Percentiles rank a stretch among this genome's conserved stretches.
These are phyloP conservation scores for Mycena chlorophos DNA, from an alignment of 768 basidiomycete genomes.

Conservation along the genomic window DNA sequence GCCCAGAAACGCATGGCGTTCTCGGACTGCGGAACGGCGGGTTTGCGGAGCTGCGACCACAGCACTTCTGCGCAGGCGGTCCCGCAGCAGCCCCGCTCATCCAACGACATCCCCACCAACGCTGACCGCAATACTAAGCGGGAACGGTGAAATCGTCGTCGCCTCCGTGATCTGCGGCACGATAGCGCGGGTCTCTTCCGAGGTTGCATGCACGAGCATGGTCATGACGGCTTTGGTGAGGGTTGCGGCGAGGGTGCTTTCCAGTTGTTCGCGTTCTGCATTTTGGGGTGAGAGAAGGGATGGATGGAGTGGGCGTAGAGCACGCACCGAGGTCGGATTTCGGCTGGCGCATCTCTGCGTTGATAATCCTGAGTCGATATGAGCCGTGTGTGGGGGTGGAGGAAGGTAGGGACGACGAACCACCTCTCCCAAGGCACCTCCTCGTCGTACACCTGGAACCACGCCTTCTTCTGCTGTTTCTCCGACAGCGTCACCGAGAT, in stretches of 20 bases:
- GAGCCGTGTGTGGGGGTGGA: background rate
- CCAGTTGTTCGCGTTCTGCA: conserved; percentile 51
- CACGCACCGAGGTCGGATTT: conserved; percentile 59
- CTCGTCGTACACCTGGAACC: conserved; percentile 48
- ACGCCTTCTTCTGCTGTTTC: conserved; percentile 72
- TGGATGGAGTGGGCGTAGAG: background rate
- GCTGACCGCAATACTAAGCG: conserved; percentile 66
- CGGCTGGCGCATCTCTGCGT: conserved; percentile 76
- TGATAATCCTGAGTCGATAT: conserved; percentile 59
- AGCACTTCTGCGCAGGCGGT: too few species aligned
- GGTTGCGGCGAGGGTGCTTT: conserved; percentile 56
- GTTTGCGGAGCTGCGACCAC: too few species aligned
- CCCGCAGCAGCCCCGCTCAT: too few species aligned
- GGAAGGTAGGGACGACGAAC: conserved; percentile 35
- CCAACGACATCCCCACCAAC: conserved; percentile 64
- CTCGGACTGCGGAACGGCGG: too few species aligned
- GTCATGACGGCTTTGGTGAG: conserved; percentile 66
- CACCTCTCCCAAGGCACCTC: conserved; percentile 70
- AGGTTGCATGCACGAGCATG: conserved; percentile 78
- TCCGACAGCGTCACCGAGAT: conserved; percentile 77
- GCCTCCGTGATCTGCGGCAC: conserved; percentile 83
- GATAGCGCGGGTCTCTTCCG: conserved; percentile 69
- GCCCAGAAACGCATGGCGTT: too few species aligned
- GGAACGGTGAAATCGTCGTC: conserved; percentile 77
- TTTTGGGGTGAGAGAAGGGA: background rate